These are phyloP conservation scores for Epicoccum nigrum DNA, from an alignment of 2,329 filamentous ascomycete genomes.

Conservation along the genomic window DNA sequence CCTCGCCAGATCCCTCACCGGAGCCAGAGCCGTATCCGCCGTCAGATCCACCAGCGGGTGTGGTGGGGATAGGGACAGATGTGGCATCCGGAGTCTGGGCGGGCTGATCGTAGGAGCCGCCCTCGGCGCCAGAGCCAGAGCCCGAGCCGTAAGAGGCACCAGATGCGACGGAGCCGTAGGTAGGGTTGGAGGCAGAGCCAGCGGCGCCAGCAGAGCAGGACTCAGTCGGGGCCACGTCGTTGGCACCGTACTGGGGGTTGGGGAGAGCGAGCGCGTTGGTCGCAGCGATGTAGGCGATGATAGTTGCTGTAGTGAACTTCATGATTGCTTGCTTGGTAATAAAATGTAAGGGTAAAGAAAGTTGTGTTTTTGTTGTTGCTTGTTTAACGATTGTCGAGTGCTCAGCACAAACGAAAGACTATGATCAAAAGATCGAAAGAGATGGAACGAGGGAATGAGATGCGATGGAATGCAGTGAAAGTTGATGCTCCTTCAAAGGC, in stretches of 20 bases:
- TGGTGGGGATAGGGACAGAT: neutral
- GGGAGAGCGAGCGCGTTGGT: constrained; percentile 15
- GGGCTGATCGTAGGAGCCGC: neutral
- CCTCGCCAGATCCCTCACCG: no score
- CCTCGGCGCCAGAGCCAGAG: neutral
- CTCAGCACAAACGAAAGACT: constrained; percentile 17
- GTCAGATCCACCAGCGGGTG: neutral
- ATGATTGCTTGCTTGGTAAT: neutral
- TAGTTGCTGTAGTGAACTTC: constrained; percentile 11
- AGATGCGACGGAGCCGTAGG: neutral
- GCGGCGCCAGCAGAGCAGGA: neutral
- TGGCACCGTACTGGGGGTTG: constrained; percentile 8
- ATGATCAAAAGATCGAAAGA: neutral
- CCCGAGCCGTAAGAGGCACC: neutral
- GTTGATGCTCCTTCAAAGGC: neutral
- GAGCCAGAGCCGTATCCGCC: neutral
- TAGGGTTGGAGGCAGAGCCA: no score
- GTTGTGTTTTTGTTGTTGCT: neutral
- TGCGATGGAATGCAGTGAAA: neutral
- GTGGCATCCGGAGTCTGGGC: neutral
- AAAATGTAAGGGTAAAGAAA: neutral
- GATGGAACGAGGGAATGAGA: neutral
- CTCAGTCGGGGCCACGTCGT: neutral
- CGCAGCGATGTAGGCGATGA: constrained; percentile 8
- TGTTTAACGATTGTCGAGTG: constrained; percentile 12